Percentiles rank a stretch among this genome's conserved stretches.
These are phyloP conservation scores for Talaromyces stipitatus DNA, from an alignment of 495 filamentous ascomycete species.

Conservation along the genomic window DNA sequence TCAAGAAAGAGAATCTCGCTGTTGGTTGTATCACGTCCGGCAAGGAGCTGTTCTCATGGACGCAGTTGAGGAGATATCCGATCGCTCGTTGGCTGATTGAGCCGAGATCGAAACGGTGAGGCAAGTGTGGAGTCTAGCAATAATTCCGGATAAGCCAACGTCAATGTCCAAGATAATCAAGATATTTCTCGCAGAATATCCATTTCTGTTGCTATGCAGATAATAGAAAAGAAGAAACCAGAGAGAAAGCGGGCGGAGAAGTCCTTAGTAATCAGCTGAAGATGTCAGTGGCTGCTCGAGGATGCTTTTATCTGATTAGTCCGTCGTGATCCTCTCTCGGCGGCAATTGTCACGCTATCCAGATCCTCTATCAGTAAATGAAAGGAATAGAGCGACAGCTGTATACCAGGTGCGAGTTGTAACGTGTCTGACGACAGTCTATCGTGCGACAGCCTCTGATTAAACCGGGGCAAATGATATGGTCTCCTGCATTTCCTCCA, in stretches of 20 bases:
- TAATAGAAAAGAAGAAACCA: not conserved
- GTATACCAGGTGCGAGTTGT: too few species aligned
- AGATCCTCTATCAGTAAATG: not conserved
- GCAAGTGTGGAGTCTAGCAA: not conserved
- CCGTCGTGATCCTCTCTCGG: not conserved
- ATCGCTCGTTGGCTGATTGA: not conserved
- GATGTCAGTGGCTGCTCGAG: not conserved
- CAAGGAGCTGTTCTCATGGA: not conserved
- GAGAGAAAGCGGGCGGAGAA: not conserved
- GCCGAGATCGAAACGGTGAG: not conserved
- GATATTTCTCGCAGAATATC: not conserved
- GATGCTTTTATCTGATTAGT: not conserved
- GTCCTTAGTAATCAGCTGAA: not conserved
- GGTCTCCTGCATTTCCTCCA: not conserved
- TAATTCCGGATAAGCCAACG: slow-evolving; percentile 4
- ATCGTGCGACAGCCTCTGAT: slow-evolving; percentile 1
- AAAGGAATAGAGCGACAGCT: not conserved
- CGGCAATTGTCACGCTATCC: not conserved
- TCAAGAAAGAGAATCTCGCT: not conserved
- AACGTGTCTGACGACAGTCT: not conserved
- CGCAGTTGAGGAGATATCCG: not conserved
- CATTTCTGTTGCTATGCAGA: not conserved
- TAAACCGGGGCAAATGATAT: not conserved
- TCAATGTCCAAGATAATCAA: not conserved
- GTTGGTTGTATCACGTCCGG: not conserved